Percentiles rank a stretch among this genome's conserved stretches.
Evolutionary conservation across 2,329 filamentous ascomycete species (phyloP).

Genomic region (Ophiostoma australiae): DNA sequence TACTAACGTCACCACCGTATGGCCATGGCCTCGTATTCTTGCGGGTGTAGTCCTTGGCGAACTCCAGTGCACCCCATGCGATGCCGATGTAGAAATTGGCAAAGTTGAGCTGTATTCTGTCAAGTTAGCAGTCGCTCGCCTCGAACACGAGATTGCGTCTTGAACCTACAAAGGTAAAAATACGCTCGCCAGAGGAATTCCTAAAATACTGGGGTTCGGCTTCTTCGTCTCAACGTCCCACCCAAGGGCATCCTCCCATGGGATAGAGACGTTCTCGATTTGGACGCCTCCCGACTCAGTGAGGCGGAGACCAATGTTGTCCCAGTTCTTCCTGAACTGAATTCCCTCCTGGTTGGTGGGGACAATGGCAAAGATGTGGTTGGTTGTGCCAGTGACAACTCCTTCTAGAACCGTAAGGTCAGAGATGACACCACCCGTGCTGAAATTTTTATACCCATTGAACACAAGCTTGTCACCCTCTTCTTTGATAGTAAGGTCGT

Average conservation of each 20-base stretch:
- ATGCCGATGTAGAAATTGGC: conserved; percentile 63
- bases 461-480: conserved; percentile 54
- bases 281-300: conserved; percentile 60
- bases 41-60: conserved; percentile 52
- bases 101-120: conserved; percentile 57
- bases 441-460: conserved; percentile 61
- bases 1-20: conserved; percentile 54
- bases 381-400: conserved; percentile 50
- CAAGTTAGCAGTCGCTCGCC: background rate
- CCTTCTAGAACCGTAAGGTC: conserved; percentile 63
- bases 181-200: conserved; percentile 52
- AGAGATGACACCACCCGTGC: conserved; percentile 61
- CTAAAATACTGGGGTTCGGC: conserved; percentile 47
- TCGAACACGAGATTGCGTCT: background rate
- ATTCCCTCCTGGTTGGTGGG: conserved; percentile 55
- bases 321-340: conserved; percentile 57
- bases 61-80: conserved; percentile 52
- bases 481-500: conserved; percentile 52
- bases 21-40: conserved; percentile 59
- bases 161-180: conserved; percentile 48
- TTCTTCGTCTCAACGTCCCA: conserved; percentile 50
- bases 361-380: conserved; percentile 60
- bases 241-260: conserved; percentile 59
- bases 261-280: conserved; percentile 52
- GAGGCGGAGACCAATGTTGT: conserved; percentile 58